Conservation (phyloP, 805 yeast genomes). For the Torulaspora quercuum region DNA sequence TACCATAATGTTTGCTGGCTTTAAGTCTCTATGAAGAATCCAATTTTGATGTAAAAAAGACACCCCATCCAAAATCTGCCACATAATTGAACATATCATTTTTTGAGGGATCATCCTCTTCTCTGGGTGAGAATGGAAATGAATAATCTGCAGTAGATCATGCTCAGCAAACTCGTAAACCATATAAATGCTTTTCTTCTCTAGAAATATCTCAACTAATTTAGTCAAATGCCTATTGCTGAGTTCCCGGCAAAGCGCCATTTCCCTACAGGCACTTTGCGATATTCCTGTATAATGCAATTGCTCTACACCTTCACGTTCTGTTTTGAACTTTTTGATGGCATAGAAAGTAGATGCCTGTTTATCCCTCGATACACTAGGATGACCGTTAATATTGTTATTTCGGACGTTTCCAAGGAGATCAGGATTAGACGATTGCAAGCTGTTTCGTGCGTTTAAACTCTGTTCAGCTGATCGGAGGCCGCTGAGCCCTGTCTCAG, state of each 20-base stretch:
- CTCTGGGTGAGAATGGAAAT: conserved; percentile 89
- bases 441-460: conserved; percentile 1
- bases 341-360: conserved; percentile 53
- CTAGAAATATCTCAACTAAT: conserved; percentile 78
- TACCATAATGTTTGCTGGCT: conserved; percentile 98
- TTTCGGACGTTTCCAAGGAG: conserved; percentile 1
- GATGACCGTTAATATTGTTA: conserved; percentile 2
- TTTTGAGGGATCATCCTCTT: conserved; percentile 70
- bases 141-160: conserved; percentile 90
- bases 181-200: conserved; percentile 88
- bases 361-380: conserved; percentile 12
- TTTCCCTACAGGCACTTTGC: conserved; percentile 93
- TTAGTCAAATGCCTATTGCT: conserved; percentile 74
- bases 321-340: conserved; percentile 92
- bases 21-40: conserved; percentile 92
- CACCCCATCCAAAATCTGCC: conserved; percentile 92
- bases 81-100: conserved; percentile 77
- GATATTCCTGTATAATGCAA: conserved; percentile 91
- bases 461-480: conserved; percentile 6
- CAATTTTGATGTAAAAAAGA: conserved; percentile 91
- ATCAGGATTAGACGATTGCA: conserved; percentile 3
- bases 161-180: conserved; percentile 96
- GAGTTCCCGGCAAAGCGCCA: conserved; percentile 89
- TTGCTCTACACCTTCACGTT: conserved; percentile 79
- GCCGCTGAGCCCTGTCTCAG: conserved; percentile 6